These are phyloP conservation scores for Darksidea phi DNA, from an alignment of 495 filamentous ascomycete species.

Conservation along the genomic window DNA sequence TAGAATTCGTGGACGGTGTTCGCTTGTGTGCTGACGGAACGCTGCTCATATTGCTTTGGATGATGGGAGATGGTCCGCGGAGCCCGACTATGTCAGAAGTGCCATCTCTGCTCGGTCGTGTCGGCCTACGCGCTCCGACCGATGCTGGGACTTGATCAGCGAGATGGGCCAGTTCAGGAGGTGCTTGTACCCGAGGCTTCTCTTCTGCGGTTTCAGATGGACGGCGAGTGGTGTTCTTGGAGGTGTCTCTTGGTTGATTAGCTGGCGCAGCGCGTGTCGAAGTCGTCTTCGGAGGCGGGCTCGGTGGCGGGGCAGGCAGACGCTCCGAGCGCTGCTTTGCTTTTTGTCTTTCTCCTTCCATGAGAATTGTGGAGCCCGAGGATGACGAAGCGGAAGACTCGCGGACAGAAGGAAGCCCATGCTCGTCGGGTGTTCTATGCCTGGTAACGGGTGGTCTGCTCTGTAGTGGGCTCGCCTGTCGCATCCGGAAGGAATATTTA, in stretches of 20 bases:
- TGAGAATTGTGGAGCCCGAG: slow-evolving; percentile 42
- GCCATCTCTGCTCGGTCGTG: slow-evolving; percentile 76
- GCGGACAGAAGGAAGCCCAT: slow-evolving; percentile 62
- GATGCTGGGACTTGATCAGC: slow-evolving; percentile 30
- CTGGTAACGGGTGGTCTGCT: slow-evolving; percentile 68
- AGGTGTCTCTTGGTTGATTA: not conserved
- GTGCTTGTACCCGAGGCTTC: slow-evolving; percentile 30
- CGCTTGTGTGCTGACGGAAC: slow-evolving; percentile 49
- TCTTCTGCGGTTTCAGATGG: slow-evolving; percentile 3
- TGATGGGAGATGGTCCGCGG: slow-evolving; percentile 62
- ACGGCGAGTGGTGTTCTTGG: not conserved
- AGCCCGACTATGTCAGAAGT: slow-evolving; percentile 64
- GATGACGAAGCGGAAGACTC: slow-evolving; percentile 54
- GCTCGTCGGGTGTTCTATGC: slow-evolving; percentile 56
- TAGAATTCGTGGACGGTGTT: slow-evolving; percentile 38
- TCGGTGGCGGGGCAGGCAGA: slow-evolving; percentile 55
- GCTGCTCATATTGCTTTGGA: slow-evolving; percentile 70
- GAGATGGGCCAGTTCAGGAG: slow-evolving; percentile 47
- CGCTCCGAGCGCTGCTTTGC: slow-evolving; percentile 48
- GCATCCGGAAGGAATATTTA: slow-evolving; percentile 56
- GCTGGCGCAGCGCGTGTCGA: slow-evolving; percentile 52
- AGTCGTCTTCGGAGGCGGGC: slow-evolving; percentile 59
- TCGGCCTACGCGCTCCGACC: slow-evolving; percentile 35
- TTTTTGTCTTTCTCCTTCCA: slow-evolving; percentile 48
- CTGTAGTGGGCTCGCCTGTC: slow-evolving; percentile 63